Evolutionary conservation across 352 stramenopile genomes (phyloP).

Genomic region (Phytophthora vignae): DNA sequence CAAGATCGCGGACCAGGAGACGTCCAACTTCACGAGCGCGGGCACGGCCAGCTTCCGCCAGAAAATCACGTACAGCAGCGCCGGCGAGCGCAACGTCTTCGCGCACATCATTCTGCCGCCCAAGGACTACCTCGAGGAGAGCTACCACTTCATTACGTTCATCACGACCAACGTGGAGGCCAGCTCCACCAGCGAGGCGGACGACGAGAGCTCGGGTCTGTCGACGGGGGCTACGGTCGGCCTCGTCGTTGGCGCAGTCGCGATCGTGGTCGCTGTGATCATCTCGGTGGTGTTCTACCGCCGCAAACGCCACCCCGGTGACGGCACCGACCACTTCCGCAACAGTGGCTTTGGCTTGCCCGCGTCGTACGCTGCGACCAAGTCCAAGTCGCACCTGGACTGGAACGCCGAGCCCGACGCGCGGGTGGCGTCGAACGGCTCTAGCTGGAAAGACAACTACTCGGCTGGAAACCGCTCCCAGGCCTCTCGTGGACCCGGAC

Average conservation of each 20-base stretch:
- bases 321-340: slow-evolving; percentile 60
- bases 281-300: slow-evolving; percentile 69
- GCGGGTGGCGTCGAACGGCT: slow-evolving; percentile 32
- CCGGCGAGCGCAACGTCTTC: slow-evolving; percentile 77
- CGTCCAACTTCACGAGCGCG: slow-evolving; percentile 75
- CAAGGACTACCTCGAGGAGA: slow-evolving; percentile 57
- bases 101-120: slow-evolving; percentile 78
- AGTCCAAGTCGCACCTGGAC: slow-evolving; percentile 66
- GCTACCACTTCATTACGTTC: slow-evolving; percentile 86
- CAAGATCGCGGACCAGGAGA: slow-evolving; percentile 78
- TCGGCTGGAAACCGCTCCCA: slow-evolving; percentile 44
- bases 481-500: slow-evolving; percentile 49
- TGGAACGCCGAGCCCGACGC: slow-evolving; percentile 64
- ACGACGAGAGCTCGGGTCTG: slow-evolving; percentile 31
- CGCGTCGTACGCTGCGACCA: slow-evolving; percentile 52
- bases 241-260: slow-evolving; percentile 55
- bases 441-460: slow-evolving; percentile 61
- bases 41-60: slow-evolving; percentile 69
- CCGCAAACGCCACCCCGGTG: slow-evolving; percentile 47
- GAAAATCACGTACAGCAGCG: slow-evolving; percentile 54
- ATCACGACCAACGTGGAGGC: slow-evolving; percentile 55
- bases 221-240: slow-evolving; percentile 55
- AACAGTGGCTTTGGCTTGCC: slow-evolving; percentile 63
- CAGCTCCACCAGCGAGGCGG: slow-evolving; percentile 22
- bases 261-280: slow-evolving; percentile 52